Base-by-base conservation (phyloP, 257 asterid genomes). In the Jacaranda mimosifolia region DNA sequence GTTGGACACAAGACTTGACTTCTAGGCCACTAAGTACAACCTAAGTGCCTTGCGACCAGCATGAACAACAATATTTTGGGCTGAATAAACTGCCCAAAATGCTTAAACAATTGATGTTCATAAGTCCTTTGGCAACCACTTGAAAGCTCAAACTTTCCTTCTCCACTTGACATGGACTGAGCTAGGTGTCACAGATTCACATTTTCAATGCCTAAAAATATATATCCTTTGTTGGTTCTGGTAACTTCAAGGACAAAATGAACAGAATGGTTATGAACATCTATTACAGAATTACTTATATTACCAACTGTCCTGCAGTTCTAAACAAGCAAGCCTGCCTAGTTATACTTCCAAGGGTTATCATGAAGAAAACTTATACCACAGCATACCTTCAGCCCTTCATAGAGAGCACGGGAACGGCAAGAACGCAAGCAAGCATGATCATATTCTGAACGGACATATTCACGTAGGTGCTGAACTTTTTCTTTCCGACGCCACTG, bases 351-450 rank as follows among this genome's bases (percentile, higher is more conserved):
- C 74, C 26, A 42, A 11, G 15, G 66, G 40, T 60, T 3, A 69
- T 68, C 69, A 69, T 52, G 38, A 58, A 60, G 66, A 26, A 73
- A 75, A 46, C 56, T 58, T 39, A 64, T 32, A 60, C 42, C 6
- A 59, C 35, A 78, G 68, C 83, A 76, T 70, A 93, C 98, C 94
- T 93, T 93, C 77, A 93, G 84, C 73, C 98, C 98, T 86, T 93
- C 97, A 67, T 93, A 91, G 62, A 93, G 91, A 80, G 97, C 98
- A 76, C 98, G 93, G 55, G 98, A 93, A 76, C 98, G 96, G 83
- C 97, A 91, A 74, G 97, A 93, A 56, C 95, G 94, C 83, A 93
- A 85, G 83, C 98, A 93, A 83, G 98, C 94, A 85, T 93, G 97
- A 85, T 93, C 94, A 82, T 93, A 93, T 83, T 93, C 98, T 21